These are phyloP conservation scores for Penicillium concentricum DNA, from an alignment of 2,329 filamentous ascomycete species.

Conservation along the genomic window DNA sequence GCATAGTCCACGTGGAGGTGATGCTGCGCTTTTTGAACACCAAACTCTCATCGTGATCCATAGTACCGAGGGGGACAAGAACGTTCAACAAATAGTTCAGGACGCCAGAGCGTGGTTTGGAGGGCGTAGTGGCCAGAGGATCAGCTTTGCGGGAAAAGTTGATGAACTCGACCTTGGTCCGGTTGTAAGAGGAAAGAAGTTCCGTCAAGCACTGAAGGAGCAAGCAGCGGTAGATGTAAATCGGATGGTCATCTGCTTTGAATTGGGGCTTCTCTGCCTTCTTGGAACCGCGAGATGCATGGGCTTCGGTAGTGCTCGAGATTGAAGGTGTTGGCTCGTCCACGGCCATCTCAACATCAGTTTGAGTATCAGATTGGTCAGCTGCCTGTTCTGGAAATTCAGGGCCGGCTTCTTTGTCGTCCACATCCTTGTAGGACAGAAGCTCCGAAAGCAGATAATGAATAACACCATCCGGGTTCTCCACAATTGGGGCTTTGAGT, in stretches of 20 bases:
- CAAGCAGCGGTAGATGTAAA: slow-evolving; percentile 96
- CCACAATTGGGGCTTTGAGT: slow-evolving; percentile 77
- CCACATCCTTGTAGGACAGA: slow-evolving; percentile 86
- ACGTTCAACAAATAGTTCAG: slow-evolving; percentile 90
- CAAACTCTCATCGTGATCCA: slow-evolving; percentile 71
- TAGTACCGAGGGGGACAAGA: slow-evolving; percentile 65
- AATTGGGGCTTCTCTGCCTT: slow-evolving; percentile 72
- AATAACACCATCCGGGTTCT: slow-evolving; percentile 91
- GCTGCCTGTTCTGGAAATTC: slow-evolving; percentile 28
- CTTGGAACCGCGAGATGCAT: slow-evolving; percentile 46
- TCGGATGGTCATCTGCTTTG: slow-evolving; percentile 89
- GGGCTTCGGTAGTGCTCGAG: slow-evolving; percentile 29
- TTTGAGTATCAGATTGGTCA: slow-evolving; percentile 34
- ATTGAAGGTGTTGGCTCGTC: slow-evolving; percentile 38
- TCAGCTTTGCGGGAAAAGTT: slow-evolving; percentile 95
- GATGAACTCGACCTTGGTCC: slow-evolving; percentile 97
- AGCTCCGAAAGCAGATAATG: slow-evolving; percentile 93
- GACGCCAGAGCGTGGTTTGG: slow-evolving; percentile 88
- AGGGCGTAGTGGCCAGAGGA: slow-evolving; percentile 78
- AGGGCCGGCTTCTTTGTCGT: slow-evolving; percentile 68
- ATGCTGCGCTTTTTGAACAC: slow-evolving; percentile 78
- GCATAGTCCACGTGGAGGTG: slow-evolving; percentile 82
- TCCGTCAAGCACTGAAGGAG: slow-evolving; percentile 89
- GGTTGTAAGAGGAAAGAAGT: slow-evolving; percentile 85
- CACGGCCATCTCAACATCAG: slow-evolving; percentile 53